These are phyloP conservation scores for Forsythia suspensa DNA, from an alignment of 257 asterid species.

Conservation along the genomic window DNA sequence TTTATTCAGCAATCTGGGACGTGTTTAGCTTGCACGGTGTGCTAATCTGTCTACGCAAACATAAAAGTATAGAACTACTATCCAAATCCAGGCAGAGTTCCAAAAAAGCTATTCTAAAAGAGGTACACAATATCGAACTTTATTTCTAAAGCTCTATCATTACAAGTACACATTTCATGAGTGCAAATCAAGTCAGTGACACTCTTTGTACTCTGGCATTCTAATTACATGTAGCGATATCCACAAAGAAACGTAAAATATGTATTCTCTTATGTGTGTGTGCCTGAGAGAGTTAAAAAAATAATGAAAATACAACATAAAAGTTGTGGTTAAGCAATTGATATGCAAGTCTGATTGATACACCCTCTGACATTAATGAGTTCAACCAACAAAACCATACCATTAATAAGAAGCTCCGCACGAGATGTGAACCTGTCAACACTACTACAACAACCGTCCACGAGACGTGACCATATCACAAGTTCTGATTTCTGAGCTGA, in stretches of 20 bases:
- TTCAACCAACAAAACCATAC: not conserved
- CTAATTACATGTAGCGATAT: no score
- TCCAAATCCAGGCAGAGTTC: not conserved
- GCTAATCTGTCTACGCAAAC: not conserved
- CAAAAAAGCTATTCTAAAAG: not conserved
- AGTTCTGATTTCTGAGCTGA: no score
- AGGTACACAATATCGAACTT: not conserved
- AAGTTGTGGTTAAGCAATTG: not conserved
- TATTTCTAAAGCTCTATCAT: not conserved
- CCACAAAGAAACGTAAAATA: no score
- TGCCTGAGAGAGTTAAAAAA: not conserved
- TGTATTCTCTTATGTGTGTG: no score
- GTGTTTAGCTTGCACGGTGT: no score
- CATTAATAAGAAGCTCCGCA: constrained; percentile 12
- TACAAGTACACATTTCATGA: not conserved
- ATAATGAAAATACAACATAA: not conserved
- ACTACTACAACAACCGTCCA: not conserved
- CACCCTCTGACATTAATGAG: not conserved
- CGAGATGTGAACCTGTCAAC: constrained; percentile 15
- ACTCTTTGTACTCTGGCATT: not conserved
- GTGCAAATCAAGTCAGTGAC: constrained; percentile 32
- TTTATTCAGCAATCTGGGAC: not conserved
- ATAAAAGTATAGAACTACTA: not conserved
- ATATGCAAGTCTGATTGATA: no score
- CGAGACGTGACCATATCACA: not conserved